Evolutionary conservation across 2,329 filamentous ascomycete species (phyloP).

Genomic region (Hortaea sp.): DNA sequence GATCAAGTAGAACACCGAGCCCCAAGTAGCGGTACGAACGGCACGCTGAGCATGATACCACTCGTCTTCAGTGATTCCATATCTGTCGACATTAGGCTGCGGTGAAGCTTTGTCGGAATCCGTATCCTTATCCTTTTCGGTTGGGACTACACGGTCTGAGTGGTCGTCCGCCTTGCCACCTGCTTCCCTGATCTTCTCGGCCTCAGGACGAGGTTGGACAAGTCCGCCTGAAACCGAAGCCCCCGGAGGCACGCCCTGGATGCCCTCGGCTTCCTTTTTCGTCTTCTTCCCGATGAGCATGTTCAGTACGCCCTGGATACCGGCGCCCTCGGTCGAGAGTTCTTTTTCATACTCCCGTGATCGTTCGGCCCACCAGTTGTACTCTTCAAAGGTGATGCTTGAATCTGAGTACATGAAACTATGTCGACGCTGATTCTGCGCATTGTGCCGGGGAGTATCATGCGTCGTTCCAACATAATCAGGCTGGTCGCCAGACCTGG

Average conservation of each 20-base stretch:
- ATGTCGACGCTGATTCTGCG: slow-evolving; percentile 2
- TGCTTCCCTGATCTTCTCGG: slow-evolving; percentile 2
- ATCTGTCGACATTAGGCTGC: neutral
- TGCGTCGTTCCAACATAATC: slow-evolving; percentile 5
- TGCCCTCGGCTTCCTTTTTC: slow-evolving; percentile 11
- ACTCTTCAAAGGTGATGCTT: slow-evolving; percentile 29
- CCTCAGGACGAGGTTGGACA: neutral
- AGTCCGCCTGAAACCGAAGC: neutral
- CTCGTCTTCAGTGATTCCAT: slow-evolving; percentile 25
- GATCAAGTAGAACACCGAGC: slow-evolving; percentile 31
- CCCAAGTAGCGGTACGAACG: slow-evolving; percentile 27
- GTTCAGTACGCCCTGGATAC: neutral
- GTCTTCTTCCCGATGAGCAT: slow-evolving; percentile 7
- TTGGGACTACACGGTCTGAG: neutral
- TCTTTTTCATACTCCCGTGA: slow-evolving; percentile 25
- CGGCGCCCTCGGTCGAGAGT: slow-evolving; percentile 1
- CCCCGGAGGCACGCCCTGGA: neutral
- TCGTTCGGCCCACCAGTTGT: slow-evolving; percentile 29
- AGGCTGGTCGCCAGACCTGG: slow-evolving; percentile 4
- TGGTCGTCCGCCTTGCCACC: neutral
- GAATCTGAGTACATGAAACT: slow-evolving; percentile 9
- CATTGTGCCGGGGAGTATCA: neutral
- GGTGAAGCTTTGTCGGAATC: neutral
- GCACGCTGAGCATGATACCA: slow-evolving; percentile 27
- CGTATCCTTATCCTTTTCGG: neutral